Conservation (phyloP, 2,329 filamentous ascomycete species). For the Fusarium sp. region DNA sequence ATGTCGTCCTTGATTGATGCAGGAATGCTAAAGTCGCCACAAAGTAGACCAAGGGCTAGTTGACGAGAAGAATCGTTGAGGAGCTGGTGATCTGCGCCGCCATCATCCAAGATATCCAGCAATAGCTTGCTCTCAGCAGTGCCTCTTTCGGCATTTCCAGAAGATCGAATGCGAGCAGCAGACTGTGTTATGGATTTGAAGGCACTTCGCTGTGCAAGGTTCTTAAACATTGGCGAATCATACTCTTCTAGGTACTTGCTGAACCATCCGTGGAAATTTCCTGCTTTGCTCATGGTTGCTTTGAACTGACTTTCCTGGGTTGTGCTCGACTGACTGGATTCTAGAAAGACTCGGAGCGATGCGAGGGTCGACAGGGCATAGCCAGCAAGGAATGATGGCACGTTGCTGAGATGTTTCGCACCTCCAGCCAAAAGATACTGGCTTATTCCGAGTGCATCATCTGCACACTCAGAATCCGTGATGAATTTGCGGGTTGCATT, state of each 20-base stretch:
- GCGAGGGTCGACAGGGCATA: constrained; percentile 83
- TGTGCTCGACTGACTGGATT: constrained; percentile 80
- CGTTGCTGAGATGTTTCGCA: constrained; percentile 69
- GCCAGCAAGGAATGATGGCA: constrained; percentile 83
- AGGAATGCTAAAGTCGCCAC: constrained; percentile 76
- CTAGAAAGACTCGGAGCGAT: constrained; percentile 80
- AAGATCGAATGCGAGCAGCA: constrained; percentile 74
- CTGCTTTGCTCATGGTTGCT: constrained; percentile 80
- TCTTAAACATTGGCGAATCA: constrained; percentile 64
- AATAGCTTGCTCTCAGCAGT: constrained; percentile 85
- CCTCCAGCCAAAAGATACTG: constrained; percentile 85
- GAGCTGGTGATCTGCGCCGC: constrained; percentile 69
- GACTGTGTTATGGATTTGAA: constrained; percentile 77
- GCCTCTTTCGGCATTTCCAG: constrained; percentile 76
- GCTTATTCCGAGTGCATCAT: constrained; percentile 88
- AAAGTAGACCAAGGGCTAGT: constrained; percentile 79
- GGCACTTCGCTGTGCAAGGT: constrained; percentile 62
- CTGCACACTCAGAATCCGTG: constrained; percentile 86
- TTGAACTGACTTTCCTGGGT: constrained; percentile 88
- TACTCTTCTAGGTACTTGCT: constrained; percentile 75
- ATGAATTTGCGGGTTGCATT: constrained; percentile 83
- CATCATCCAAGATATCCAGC: constrained; percentile 82
- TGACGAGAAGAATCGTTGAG: constrained; percentile 77
- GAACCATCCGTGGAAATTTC: constrained; percentile 84
- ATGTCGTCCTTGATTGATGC: constrained; percentile 67